Evolutionary conservation across 352 stramenopile species (phyloP), one percentile per base, ranked within the genome.

Genomic region (Globisporangium cystogenes): DNA sequence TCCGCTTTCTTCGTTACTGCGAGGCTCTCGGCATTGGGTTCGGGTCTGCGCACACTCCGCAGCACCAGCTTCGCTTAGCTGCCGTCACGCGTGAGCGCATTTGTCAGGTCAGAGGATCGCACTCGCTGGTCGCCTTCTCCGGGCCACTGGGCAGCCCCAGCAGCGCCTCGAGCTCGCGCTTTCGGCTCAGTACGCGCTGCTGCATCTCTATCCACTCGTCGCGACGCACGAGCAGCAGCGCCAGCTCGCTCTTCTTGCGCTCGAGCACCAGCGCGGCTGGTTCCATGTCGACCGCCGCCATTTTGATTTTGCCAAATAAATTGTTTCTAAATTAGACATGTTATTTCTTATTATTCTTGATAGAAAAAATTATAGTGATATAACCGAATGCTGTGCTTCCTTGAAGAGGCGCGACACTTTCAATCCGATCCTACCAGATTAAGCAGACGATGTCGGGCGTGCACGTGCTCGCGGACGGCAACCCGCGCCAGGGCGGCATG

Each of bases 401-500:
- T n/a, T n/a, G n/a, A n/a, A n/a, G n/a, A n/a, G n/a, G n/a, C n/a
- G n/a, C n/a, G n/a, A n/a, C n/a, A n/a, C n/a, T n/a, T n/a, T n/a
- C n/a, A n/a, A n/a, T n/a, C n/a, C n/a, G n/a, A n/a, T n/a, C n/a
- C n/a, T n/a, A n/a, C n/a, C n/a, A n/a, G n/a, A n/a, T n/a, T n/a
- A n/a, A 39, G 27, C 27, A 50, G 16, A 26, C 11, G n/a, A 91
- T 90, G 81, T 86, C 77, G 48, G 74, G 74, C 21, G 81, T 94
- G 12, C 81, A 90, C 4, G 81, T 92, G 29, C 66, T 90, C 40
- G 66, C 70, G 37, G 79, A 77, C 41, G 76, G 83, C 18, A 90
- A 92, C 63, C 77, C 74, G 11, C 81, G 81, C 42, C 60, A 81
- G 48, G 81, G 81, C n/a, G 81, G 69, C 45, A 94, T 94, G 83